A percentile compares a stretch with the other conserved stretches of the same genome.
Conservation (phyloP, 331 rosid species). For the Rosa hybrid region DNA sequence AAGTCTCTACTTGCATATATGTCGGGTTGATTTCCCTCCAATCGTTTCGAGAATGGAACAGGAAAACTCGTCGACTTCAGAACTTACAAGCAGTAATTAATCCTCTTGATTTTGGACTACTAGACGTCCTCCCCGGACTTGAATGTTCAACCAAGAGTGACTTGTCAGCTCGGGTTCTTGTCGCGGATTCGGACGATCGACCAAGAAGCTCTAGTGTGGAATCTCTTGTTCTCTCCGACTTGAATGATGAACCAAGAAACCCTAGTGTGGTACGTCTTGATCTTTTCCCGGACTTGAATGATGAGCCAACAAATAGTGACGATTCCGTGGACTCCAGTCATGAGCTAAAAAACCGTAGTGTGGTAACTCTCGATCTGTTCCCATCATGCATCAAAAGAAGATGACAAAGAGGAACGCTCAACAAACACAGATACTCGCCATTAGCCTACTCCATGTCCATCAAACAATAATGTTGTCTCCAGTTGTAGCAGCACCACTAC, state of each 20-base stretch:
- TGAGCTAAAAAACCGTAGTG: not conserved
- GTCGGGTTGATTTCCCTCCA: not conserved
- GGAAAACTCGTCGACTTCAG: not conserved
- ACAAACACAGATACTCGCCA: not conserved
- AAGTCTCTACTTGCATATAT: not conserved
- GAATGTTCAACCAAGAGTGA: not conserved
- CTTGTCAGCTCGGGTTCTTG: not conserved
- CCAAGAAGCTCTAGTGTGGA: not conserved
- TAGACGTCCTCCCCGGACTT: not conserved
- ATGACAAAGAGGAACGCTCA: not conserved
- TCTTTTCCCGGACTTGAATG: constrained; percentile 2
- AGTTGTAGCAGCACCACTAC: not conserved
- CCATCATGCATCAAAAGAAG: not conserved
- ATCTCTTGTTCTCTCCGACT: not conserved
- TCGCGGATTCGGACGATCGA: not conserved
- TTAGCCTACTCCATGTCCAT: not conserved
- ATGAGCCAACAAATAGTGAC: not conserved
- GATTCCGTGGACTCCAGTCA: not conserved
- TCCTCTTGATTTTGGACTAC: not conserved
- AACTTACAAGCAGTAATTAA: not conserved
- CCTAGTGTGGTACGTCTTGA: not conserved
- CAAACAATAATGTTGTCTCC: not conserved
- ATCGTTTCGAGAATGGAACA: not conserved
- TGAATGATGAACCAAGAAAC: constrained; percentile 1
- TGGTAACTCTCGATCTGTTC: not conserved